Evolutionary conservation across 257 asterid genomes (phyloP), one percentile per base, ranked within the genome.

Genomic region (Plantago ovata): DNA sequence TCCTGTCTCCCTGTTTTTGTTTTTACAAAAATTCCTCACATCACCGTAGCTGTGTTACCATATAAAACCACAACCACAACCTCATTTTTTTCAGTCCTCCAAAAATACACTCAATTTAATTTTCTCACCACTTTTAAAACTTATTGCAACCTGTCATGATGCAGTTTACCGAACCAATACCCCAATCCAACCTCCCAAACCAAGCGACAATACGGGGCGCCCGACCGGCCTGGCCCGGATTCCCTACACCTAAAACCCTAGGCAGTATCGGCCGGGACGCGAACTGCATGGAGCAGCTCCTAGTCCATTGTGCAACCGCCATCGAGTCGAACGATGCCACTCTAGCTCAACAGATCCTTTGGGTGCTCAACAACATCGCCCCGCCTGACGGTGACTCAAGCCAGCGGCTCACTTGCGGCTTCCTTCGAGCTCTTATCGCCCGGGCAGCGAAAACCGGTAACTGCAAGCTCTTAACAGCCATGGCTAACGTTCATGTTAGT

Each of bases 301-400:
- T 92, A 49, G 84, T 85, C 56, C 95, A 88, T 73, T 92, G 98
- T 50, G 95, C 94, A 45, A 84, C 60, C 44, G 98, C 98, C 3
- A 89, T 92, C 63, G 97, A 92, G 24, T 77, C 58, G 72, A 85
- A 84, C 62, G 97, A 92, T 61, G 84, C 95, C n/a, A 92, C 98
- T 4, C 73, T 92, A 2, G 86, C 98, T 0, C 98, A 92, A 52
- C 98, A 92, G 61, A 88, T 92, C 71, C 59, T 92, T 9, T 92
- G 98, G 98, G 98, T 92, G 11, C 89, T 92, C 7, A 87, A 88
- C 83, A 92, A 89, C 73, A 88, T 88, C 41, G 97, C 98, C 0
- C 88, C 97, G 0, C 93, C 96, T 0, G 98, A 92, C 58, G 98
- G 98, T 3, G 96, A 88, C 82, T 83, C 98, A 8, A 81, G 71